Base-by-base conservation (phyloP, 2,329 filamentous ascomycete species). In the Nemania diffusa region DNA sequence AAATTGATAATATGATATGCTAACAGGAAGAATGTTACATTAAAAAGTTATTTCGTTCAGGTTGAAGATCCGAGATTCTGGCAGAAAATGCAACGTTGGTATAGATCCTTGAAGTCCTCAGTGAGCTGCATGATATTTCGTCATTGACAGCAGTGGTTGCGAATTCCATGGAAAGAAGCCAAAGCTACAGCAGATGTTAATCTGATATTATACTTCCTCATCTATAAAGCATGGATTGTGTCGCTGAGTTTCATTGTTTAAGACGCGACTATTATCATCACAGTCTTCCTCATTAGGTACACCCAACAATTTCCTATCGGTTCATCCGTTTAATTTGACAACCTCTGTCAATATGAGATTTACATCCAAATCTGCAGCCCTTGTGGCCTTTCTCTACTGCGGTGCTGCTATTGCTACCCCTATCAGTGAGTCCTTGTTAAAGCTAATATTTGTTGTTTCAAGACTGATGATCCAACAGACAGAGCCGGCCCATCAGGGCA, bases 361-460 rank as follows among this genome's bases (percentile, higher is more conserved):
- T n/a, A 52, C 50, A 20, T 52, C 26, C 2, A 32, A 29, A 46
- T 7, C 24, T 24, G n/a, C 44, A 17, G 44, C 44, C 44, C 2
- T 46, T 46, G 44, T 24, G 44, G 44, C 44, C 20, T 17, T 46
- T n/a, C 44, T 46, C 26, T 52, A 20, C 27, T 29, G 50, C 27
- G 44, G 44, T 17, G 44, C 8, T 4, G 20, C 20, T 13, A 32
- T 32, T 29, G 50, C 50, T 15, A 20, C 15, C 5, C 50, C 50
- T 3, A 32, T 52, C 15, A 11, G 50, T 32, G 5, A 20, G 50
- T 32, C n/a, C 4, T n/a, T 32, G 5, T 20, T 24, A 13, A n/a
- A 52, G 5, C 81, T 8, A 26, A 13, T 3, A 20, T 8, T 52
- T 5, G n/a, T 32, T 32, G 5, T 15, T 26, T n/a, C 32, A 15